Conservation (phyloP, 2,329 filamentous ascomycete species). For the Sclerotinia spermophila region DNA sequence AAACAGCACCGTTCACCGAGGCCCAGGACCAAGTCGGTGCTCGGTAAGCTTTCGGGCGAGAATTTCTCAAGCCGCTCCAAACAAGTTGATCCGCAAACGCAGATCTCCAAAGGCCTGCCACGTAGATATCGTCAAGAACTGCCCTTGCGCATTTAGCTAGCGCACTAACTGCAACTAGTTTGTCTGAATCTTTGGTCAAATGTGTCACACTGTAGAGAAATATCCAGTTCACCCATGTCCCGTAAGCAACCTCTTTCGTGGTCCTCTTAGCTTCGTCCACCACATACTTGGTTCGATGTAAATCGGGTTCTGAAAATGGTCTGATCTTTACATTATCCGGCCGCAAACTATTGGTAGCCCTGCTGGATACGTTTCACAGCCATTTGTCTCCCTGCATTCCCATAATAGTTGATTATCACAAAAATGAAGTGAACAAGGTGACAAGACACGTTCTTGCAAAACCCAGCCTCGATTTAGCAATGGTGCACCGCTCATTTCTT, state of each 20-base stretch:
- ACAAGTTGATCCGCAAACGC: background rate
- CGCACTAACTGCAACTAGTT: background rate
- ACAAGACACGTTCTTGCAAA: slow-evolving; percentile 25
- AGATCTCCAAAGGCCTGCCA: slow-evolving; percentile 7
- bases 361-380: background rate
- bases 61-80: rapidly evolving
- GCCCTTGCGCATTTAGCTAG: background rate
- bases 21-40: slow-evolving; percentile 16
- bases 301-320: too few species aligned
- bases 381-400: slow-evolving; percentile 12
- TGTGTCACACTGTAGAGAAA: background rate
- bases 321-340: background rate
- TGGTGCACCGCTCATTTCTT: background rate
- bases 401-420: slow-evolving; percentile 15
- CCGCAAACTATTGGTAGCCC: background rate
- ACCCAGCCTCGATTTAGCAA: slow-evolving; percentile 22
- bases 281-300: background rate
- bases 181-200: background rate
- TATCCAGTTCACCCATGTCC: background rate
- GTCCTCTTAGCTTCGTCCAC: background rate
- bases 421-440: slow-evolving; percentile 23
- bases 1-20: background rate
- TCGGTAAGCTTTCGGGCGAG: background rate
- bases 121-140: background rate
- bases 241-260: background rate